phyloP scores from a whole-genome alignment of 148 eudicot genomes.

The Rhododendron ferrugineum region DNA sequence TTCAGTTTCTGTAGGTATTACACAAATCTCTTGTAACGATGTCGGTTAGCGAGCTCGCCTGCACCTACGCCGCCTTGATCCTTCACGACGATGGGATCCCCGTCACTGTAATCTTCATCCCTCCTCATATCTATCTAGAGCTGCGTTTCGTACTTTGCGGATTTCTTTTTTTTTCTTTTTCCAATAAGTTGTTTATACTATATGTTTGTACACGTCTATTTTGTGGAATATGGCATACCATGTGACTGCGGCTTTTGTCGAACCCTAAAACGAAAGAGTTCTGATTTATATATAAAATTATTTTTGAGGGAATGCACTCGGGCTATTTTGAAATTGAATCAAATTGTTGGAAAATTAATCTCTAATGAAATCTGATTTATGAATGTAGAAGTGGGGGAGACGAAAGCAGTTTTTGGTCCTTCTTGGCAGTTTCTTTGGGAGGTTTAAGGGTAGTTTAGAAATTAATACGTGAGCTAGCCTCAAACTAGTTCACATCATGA shows the following conservation, averaged over 20 bases:
- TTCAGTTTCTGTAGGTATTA: background rate
- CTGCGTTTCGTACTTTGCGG: background rate
- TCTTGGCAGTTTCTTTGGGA: background rate
- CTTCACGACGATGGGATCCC: slow-evolving; percentile 11
- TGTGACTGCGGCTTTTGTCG: background rate
- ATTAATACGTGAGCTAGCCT: background rate
- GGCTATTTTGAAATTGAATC: background rate
- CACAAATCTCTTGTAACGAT: background rate
- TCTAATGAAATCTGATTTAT: background rate
- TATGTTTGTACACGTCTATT: background rate
- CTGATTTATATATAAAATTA: background rate
- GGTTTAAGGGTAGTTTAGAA: background rate
- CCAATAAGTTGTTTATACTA: background rate
- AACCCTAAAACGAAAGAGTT: background rate
- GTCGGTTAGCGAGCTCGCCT: slow-evolving; percentile 8
- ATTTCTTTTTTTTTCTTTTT: background rate
- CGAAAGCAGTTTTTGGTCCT: background rate
- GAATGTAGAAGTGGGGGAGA: background rate
- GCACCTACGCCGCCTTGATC: slow-evolving; percentile 6
- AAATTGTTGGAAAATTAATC: background rate
- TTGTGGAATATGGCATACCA: background rate
- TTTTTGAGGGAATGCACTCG: background rate
- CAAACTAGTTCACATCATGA: background rate
- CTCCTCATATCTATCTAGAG: background rate
- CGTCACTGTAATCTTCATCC: background rate